Evolutionary conservation across 176 grass and related monocot genomes (phyloP).

Genomic region (Avena insularis): DNA sequence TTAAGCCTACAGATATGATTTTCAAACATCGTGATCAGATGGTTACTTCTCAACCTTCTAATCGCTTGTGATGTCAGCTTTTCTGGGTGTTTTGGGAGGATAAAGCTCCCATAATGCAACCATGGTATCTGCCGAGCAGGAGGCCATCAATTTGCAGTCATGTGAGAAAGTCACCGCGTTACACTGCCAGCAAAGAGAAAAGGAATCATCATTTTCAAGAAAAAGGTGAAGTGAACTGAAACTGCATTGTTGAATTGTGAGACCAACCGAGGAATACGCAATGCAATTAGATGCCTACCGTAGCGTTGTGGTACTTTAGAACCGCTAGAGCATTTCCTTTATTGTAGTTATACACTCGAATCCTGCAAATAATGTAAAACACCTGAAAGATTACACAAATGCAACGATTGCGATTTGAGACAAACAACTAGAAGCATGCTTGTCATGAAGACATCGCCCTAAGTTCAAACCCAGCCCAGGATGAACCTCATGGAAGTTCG

Average conservation of each 20-base stretch:
- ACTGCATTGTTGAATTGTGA: background rate
- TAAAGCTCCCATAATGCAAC: slow-evolving; percentile 87
- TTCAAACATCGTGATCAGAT: background rate
- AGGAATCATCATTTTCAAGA: background rate
- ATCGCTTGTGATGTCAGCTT: background rate
- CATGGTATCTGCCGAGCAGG: slow-evolving; percentile 76
- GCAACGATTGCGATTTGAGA: slow-evolving; percentile 14
- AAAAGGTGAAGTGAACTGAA: background rate
- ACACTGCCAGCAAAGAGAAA: slow-evolving; percentile 57
- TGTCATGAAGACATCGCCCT: background rate
- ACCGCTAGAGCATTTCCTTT: slow-evolving; percentile 86
- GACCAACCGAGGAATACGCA: background rate
- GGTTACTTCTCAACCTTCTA: background rate
- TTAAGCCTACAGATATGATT: background rate
- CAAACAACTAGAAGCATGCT: slow-evolving; percentile 26
- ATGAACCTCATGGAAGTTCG: background rate
- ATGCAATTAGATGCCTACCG: slow-evolving; percentile 52
- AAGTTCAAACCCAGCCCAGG: background rate
- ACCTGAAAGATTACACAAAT: slow-evolving; percentile 25
- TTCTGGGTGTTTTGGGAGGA: slow-evolving; percentile 52
- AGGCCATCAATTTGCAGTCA: slow-evolving; percentile 89
- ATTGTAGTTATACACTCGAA: slow-evolving; percentile 84
- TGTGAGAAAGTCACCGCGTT: slow-evolving; percentile 75
- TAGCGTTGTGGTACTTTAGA: slow-evolving; percentile 75
- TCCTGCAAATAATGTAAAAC: slow-evolving; percentile 56